Evolutionary conservation across 2,329 filamentous ascomycete species (phyloP).

Genomic region (Penicillium rolfsii): DNA sequence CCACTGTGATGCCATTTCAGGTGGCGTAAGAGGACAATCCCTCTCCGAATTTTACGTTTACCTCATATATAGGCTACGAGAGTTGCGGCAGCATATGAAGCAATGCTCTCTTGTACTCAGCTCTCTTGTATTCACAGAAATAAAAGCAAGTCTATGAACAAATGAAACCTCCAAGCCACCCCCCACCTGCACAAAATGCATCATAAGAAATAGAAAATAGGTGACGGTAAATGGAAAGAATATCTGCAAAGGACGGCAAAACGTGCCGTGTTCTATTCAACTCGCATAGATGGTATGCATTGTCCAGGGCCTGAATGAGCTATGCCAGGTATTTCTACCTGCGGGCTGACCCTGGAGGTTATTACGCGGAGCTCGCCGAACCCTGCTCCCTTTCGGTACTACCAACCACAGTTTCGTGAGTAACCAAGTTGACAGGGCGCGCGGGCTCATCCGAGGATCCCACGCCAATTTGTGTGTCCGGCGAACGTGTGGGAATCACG

Average conservation of each 20-base stretch:
- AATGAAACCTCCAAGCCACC: not conserved
- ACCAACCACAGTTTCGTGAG: slow-evolving; percentile 12
- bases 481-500: slow-evolving; percentile 26
- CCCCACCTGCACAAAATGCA: not conserved
- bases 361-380: not conserved
- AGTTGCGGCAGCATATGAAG: not conserved
- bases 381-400: not conserved
- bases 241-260: not conserved
- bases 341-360: not conserved
- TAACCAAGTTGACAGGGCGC: slow-evolving; percentile 38
- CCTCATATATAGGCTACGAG: not conserved
- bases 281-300: not conserved
- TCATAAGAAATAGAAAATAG: too few species aligned
- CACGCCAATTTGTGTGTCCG: slow-evolving; percentile 28
- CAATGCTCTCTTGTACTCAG: not conserved
- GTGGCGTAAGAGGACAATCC: not conserved
- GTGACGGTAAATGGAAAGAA: too few species aligned
- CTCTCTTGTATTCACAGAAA: slow-evolving; percentile 1
- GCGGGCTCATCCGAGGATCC: slow-evolving; percentile 36
- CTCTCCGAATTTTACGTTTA: not conserved
- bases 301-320: not conserved
- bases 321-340: not conserved
- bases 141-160: not conserved
- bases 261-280: not conserved
- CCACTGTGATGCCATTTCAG: too few species aligned